Percentiles rank a stretch among this genome's conserved stretches.
Evolutionary conservation across 768 basidiomycete genomes (phyloP).

Genomic region (Hirschioporus abietinus): DNA sequence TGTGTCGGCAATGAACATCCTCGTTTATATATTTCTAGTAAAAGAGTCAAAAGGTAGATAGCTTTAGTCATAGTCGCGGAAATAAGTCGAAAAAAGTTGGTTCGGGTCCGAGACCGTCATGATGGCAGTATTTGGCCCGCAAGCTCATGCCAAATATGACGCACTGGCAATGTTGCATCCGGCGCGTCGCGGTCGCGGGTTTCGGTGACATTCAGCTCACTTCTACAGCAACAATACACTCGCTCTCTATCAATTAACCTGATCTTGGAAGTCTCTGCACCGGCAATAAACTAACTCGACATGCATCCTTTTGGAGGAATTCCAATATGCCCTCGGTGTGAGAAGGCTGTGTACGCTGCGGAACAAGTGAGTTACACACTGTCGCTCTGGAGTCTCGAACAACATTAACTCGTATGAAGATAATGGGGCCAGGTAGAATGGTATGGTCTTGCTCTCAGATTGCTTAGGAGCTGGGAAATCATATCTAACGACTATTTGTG

Average conservation of each 20-base stretch:
- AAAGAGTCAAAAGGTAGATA: too few species aligned
- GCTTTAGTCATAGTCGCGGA: too few species aligned
- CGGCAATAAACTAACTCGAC: constrained; percentile 1
- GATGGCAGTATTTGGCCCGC: too few species aligned
- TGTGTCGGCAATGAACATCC: too few species aligned
- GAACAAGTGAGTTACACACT: constrained; percentile 57
- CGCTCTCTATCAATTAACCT: not conserved
- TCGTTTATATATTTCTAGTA: too few species aligned
- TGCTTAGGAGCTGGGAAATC: not conserved
- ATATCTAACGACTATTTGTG: not conserved
- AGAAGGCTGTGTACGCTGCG: constrained; percentile 77
- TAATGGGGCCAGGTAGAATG: constrained; percentile 85
- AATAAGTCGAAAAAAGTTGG: too few species aligned
- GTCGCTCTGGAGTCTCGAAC: not conserved
- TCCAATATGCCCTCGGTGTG: constrained; percentile 68
- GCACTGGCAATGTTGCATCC: too few species aligned
- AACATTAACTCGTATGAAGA: constrained; percentile 33
- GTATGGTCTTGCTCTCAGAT: constrained; percentile 34
- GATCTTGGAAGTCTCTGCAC: not conserved
- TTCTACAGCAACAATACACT: too few species aligned
- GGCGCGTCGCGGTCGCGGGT: too few species aligned
- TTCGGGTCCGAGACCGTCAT: too few species aligned
- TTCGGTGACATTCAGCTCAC: too few species aligned
- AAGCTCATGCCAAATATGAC: too few species aligned
- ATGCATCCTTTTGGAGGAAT: constrained; percentile 76